These are phyloP conservation scores for Colletotrichum gloeosporioides DNA, from an alignment of 2,329 filamentous ascomycete species.

Conservation along the genomic window DNA sequence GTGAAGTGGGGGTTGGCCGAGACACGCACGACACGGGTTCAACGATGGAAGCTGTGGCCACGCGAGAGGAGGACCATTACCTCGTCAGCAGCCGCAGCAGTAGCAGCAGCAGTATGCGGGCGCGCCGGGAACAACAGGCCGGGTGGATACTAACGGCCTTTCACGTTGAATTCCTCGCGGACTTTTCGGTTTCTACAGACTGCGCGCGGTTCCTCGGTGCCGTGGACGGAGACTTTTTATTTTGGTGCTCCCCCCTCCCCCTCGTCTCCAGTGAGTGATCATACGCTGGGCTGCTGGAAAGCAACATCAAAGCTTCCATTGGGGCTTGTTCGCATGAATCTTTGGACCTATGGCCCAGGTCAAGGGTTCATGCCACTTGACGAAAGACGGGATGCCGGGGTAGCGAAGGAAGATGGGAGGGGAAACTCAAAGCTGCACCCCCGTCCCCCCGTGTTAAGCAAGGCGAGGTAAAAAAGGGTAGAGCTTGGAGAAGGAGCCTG, in stretches of 20 bases:
- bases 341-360: neutral
- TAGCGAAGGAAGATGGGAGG: neutral
- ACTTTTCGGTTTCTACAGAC: neutral
- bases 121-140: conserved; percentile 6
- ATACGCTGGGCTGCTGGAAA: neutral
- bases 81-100: neutral
- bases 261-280: neutral
- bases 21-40: neutral
- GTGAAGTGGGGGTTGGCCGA: neutral
- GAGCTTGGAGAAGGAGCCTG: neutral
- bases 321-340: neutral
- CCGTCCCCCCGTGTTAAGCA: neutral
- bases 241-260: neutral
- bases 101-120: neutral
- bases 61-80: neutral
- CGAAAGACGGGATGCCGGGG: neutral
- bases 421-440: neutral
- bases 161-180: conserved; percentile 2
- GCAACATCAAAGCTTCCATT: neutral
- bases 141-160: neutral
- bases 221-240: neutral
- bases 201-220: neutral
- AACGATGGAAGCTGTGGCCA: neutral
- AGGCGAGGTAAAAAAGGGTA: neutral
- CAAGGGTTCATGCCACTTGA: neutral